Evolutionary conservation across 2,329 filamentous ascomycete species (phyloP), one percentile per base, ranked within the genome.

Genomic region (Phaeosphaeriaceae sp.): DNA sequence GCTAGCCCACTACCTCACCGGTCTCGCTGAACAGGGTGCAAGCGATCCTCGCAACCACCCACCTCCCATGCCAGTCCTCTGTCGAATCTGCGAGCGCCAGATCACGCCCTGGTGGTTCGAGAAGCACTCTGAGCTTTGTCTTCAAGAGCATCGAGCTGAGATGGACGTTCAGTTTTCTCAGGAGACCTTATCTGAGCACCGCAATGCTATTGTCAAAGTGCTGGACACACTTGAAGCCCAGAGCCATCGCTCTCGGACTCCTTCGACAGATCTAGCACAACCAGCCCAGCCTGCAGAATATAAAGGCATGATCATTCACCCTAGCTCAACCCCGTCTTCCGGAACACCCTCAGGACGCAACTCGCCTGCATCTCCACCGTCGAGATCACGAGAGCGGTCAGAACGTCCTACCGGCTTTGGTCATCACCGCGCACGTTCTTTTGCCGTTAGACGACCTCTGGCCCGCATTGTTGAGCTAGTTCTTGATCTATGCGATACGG

Each of bases 51-150:
- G 84, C 41, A 85, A 87, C 64, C 87, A 92, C 69, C 87, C 91
- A 8, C 90, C 91, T 2, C 92, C 93, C 0, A 80, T 86, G 9
- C 90, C 92, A 0, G 88, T 97, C 4, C 83, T 99, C 13, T 99
- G 94, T 73, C 91, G 94, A 43, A 97, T 99, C 46, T 99, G 94
- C 73, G 94, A 99, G 71, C 90, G 94, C 45, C 91, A 97, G 55
- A 97, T 99, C 52, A 91, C 91, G 4, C 92, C 93, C 0, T 99
- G 94, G 94, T 99, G 94, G 95, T 99, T 99, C 63, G 94, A 99
- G 75, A 99, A 97, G 74, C 94, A 99, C 71, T 96, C 93, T 2
- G 95, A 99, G 65, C 79, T 97, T 16, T 99, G 94, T 68, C 80
- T 97, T 46, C 92, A 97, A 70, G 94, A 99, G 71, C 94, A 99